A percentile compares a stretch with the other conserved stretches of the same genome.
Evolutionary conservation across 2,329 filamentous ascomycete species (phyloP).

Genomic region (Claviceps paspali): DNA sequence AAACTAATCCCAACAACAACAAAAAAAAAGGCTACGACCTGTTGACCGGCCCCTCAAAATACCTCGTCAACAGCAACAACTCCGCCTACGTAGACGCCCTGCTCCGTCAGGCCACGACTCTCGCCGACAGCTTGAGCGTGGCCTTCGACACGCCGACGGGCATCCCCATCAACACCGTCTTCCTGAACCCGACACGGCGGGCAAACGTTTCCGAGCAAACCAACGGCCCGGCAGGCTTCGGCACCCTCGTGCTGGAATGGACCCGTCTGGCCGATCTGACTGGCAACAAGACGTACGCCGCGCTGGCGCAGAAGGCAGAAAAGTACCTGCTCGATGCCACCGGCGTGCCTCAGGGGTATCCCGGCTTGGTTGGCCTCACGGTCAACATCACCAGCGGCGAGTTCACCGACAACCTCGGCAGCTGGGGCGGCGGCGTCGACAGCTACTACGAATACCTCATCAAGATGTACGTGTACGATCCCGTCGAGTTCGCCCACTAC

Average conservation of each 20-base stretch:
- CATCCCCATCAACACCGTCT: constrained; percentile 55
- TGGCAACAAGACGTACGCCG: constrained; percentile 48
- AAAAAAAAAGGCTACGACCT: constrained; percentile 47
- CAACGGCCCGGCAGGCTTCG: constrained; percentile 63
- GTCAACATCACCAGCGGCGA: constrained; percentile 49
- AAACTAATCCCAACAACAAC: neutral
- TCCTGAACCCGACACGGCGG: constrained; percentile 36
- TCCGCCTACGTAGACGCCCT: constrained; percentile 36
- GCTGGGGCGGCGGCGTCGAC: constrained; percentile 65
- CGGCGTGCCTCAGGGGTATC: constrained; percentile 50
- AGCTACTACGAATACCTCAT: constrained; percentile 83
- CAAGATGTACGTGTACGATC: constrained; percentile 79
- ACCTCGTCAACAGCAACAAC: constrained; percentile 26
- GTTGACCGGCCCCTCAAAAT: constrained; percentile 47
- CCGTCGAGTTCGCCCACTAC: constrained; percentile 45
- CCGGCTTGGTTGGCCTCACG: constrained; percentile 56
- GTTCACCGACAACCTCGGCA: constrained; percentile 52
- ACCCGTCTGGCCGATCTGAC: constrained; percentile 63
- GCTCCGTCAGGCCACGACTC: constrained; percentile 47
- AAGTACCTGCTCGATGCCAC: constrained; percentile 52
- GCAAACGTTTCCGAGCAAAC: constrained; percentile 32
- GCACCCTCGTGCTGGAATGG: constrained; percentile 74
- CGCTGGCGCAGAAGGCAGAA: constrained; percentile 52
- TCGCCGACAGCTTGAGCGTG: constrained; percentile 60
- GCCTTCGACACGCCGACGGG: constrained; percentile 65